Evolutionary conservation across 805 yeast genomes (phyloP), one percentile per base, ranked within the genome.

Genomic region (Candida loeiensis): DNA sequence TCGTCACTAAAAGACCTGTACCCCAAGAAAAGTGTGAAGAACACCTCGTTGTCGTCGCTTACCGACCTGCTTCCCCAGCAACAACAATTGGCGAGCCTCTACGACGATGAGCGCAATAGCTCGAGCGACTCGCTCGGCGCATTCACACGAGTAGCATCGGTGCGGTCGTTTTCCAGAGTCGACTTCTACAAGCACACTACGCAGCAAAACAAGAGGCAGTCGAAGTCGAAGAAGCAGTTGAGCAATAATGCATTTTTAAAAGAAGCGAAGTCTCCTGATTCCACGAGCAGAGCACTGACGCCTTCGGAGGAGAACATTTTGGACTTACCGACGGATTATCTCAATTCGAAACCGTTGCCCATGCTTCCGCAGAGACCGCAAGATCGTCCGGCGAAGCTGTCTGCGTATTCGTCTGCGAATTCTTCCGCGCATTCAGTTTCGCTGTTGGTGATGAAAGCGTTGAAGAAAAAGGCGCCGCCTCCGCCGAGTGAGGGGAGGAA

Each of bases 171-270:
- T 1, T 48, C 57, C 11, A 50, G 60, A 40, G 57, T 50, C 24
- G 73, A 68, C 46, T 67, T 61, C 45, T 63, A 68, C 43, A 47
- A 53, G 34, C 62, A 56, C 34, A 63, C 68, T 6, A 56, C 62
- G 0, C 40, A 50, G 3, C 69, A 61, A 42, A 65, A 61, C 36
- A 39, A 34, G 15, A 14, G 40, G 27, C 33, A 45, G 24, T 32
- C 41, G 14, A 22, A 37, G 19, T 40, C 44, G 35, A 31, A 64
- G 64, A 44, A 63, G 62, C 36, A 43, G 53, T 2, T 63, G 4
- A 18, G 37, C 39, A 16, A 38, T 29, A 27, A 39, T 37, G 30
- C 31, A 8, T 27, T 27, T 15, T 27, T 27, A 17, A 27, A 27
- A 27, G 17, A 14, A 8, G n/a, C n/a, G n/a, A n/a, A n/a, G n/a